These are phyloP conservation scores for Lactarius vividus DNA, from an alignment of 768 basidiomycete genomes.

Conservation along the genomic window DNA sequence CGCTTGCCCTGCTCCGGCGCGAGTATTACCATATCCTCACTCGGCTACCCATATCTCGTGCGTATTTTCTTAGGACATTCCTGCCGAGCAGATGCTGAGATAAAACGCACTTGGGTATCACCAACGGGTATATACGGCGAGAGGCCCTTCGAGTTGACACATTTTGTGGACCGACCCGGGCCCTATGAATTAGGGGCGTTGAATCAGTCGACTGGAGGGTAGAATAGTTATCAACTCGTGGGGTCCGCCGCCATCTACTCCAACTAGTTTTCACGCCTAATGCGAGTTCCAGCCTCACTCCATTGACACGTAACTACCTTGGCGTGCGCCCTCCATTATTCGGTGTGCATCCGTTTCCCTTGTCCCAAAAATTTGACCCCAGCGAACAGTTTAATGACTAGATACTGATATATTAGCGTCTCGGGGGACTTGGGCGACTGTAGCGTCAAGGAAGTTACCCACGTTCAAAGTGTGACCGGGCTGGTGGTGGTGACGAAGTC, in stretches of 20 bases:
- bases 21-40: too few relatives aligned
- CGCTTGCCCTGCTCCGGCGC: too few relatives aligned
- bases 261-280: background rate
- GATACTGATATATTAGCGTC: background rate
- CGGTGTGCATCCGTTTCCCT: background rate
- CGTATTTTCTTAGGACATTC: too few relatives aligned
- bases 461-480: background rate
- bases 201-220: background rate
- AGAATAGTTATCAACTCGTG: background rate
- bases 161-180: background rate
- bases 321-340: background rate
- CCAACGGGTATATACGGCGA: too few relatives aligned
- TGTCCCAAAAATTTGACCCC: background rate
- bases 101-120: too few relatives aligned
- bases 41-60: too few relatives aligned
- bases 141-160: background rate
- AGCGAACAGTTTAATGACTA: background rate
- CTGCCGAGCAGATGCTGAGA: too few relatives aligned
- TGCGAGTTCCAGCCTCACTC: background rate
- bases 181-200: background rate
- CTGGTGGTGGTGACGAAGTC: background rate
- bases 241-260: background rate
- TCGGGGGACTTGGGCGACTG: background rate
- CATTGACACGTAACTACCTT: background rate
- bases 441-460: background rate